These are phyloP conservation scores for Candida palmyrensis DNA, from an alignment of 805 yeast genomes.

Conservation along the genomic window DNA sequence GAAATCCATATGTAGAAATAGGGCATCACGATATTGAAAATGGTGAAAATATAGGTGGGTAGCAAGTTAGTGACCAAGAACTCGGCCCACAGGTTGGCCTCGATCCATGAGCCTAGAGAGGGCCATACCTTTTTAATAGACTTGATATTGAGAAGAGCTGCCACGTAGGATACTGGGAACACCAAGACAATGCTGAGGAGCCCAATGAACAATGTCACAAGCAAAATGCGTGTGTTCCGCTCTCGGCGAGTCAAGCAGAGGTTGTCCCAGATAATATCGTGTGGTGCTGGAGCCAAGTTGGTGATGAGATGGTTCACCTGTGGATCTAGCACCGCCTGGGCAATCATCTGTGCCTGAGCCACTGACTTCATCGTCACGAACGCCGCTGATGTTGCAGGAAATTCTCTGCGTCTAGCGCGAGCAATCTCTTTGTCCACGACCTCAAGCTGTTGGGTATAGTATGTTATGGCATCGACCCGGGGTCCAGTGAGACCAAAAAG, in stretches of 20 bases:
- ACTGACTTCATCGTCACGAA: conserved; percentile 93
- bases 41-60: conserved; percentile 87
- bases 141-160: conserved; percentile 74
- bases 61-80: conserved; percentile 80
- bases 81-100: conserved; percentile 64
- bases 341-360: conserved; percentile 93
- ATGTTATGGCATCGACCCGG: conserved; percentile 75
- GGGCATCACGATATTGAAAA: conserved; percentile 79
- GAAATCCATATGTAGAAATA: conserved; percentile 82
- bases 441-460: conserved; percentile 63
- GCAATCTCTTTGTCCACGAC: conserved; percentile 66
- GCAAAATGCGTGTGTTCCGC: conserved; percentile 57
- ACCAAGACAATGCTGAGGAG: conserved; percentile 67
- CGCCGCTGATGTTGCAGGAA: conserved; percentile 83
- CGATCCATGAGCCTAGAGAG: conserved; percentile 61
- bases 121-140: conserved; percentile 84
- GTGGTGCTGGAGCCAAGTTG: conserved; percentile 90
- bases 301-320: conserved; percentile 79
- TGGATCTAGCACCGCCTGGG: conserved; percentile 92
- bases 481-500: conserved; percentile 60
- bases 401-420: conserved; percentile 61
- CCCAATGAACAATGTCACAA: conserved; percentile 64
- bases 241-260: conserved; percentile 75
- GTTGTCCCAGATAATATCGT: conserved; percentile 90
- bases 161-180: conserved; percentile 79